Base-by-base conservation (phyloP, 805 yeast species). In the Gaillardinia entomophila region DNA sequence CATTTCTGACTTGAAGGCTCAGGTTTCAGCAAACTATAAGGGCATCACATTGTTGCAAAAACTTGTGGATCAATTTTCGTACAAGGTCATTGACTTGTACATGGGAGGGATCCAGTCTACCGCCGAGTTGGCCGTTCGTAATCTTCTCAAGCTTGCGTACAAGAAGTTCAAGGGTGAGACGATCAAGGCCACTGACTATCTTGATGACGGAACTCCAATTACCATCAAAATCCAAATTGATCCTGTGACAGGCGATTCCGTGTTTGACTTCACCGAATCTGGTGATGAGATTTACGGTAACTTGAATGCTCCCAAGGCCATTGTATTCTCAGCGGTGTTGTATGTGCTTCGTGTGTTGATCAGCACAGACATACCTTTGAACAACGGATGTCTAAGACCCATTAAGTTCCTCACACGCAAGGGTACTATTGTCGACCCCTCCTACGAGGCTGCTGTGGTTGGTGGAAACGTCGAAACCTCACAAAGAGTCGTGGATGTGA, bases 401-500 rank as follows among this genome's bases (percentile, higher is more conserved):
- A 75, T 90, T 31, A 63, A 76, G 6, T 77, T 90, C 17, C 60
- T 59, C 2, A 57, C 65, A 1, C 49, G 66, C 28, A 53, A 49
- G 24, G 56, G 60, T 2, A 55, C 66, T 3, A 49, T 66, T 3
- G 62, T 92, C 11, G 72, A 82, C 16, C 97, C 97, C 2, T 74
- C 79, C 13, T 72, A 72, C 24, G 90, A 84, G 12, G 90, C 94
- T 29, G 98, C 97, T 2, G 95, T 87, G 24, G 97, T 90, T 13
- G 72, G 71, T 2, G 96, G 96, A 6, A 90, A 90, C 55, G 97
- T 90, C 6, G 82, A 89, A 60, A 90, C 97, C 1, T 82, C 96
- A 1, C 97, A 92, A 57, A 72, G 97, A 46, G 78, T 92, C 29
- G 88, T 95, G 0, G 97, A 89, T 57, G 90, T 84, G 2, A 75